Percentiles rank a stretch among this genome's conserved stretches.
phyloP scores from a whole-genome alignment of 768 basidiomycete genomes.

The Podaxis sp. region DNA sequence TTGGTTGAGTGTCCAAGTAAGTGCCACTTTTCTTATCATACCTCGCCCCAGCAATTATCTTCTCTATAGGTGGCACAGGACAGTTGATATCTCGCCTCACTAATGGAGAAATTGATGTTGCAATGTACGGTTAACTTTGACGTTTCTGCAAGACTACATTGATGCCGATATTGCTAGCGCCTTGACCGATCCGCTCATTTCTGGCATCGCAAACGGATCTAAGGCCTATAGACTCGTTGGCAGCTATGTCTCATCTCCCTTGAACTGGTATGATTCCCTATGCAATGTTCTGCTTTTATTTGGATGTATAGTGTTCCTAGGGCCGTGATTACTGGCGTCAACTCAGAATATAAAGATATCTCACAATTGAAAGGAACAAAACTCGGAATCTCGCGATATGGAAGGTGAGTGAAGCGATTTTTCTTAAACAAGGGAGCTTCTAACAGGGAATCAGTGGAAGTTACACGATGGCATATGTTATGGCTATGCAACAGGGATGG shows the following conservation, averaged over 20 bases:
- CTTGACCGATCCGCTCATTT: conserved; percentile 86
- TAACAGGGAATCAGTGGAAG: conserved; percentile 55
- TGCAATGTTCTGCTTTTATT: neutral
- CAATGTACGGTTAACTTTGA: conserved; percentile 45
- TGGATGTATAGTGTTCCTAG: conserved; percentile 28
- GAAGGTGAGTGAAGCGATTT: conserved; percentile 49
- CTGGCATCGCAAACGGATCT: conserved; percentile 89
- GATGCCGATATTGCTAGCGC: conserved; percentile 36
- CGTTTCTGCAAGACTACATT: neutral
- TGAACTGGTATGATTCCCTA: conserved; percentile 63
- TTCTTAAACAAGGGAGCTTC: neutral
- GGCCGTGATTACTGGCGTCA: conserved; percentile 89
- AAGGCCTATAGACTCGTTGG: conserved; percentile 88
- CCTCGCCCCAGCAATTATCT: conserved; percentile 8
- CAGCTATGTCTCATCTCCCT: conserved; percentile 83
- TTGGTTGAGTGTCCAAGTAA: conserved; percentile 88
- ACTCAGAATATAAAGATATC: conserved; percentile 66
- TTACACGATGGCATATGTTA: conserved; percentile 94
- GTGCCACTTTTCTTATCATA: conserved; percentile 16
- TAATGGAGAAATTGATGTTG: conserved; percentile 76
- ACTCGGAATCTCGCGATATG: conserved; percentile 84
- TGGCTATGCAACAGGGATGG: conserved; percentile 90
- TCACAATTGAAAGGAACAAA: conserved; percentile 74
- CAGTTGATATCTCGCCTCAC: conserved; percentile 74
- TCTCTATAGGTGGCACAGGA: conserved; percentile 69